Conservation (phyloP, 768 basidiomycete species). For the Coprinopsis marcescibilis region DNA sequence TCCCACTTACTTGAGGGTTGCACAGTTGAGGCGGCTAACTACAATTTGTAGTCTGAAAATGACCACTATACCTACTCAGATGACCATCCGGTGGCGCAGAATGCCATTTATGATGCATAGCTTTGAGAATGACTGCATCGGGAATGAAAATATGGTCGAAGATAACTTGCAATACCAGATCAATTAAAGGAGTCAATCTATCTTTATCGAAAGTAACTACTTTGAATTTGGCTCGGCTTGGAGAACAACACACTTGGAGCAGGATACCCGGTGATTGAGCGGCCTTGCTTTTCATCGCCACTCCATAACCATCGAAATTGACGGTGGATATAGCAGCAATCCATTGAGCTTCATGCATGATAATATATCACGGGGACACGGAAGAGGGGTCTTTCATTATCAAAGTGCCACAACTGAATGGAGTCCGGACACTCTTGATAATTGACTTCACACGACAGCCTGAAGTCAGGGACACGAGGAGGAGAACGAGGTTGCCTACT, state of each 20-base stretch:
- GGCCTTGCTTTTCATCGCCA: neutral
- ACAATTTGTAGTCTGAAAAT: neutral
- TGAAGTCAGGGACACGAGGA: too few relatives aligned
- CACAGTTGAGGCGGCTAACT: neutral
- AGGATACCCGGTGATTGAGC: neutral
- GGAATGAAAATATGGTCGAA: neutral
- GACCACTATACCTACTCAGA: neutral
- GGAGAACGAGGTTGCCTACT: too few relatives aligned
- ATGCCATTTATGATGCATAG: neutral
- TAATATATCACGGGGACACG: neutral
- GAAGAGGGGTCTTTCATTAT: too few relatives aligned
- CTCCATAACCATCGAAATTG: neutral
- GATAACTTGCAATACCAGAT: neutral
- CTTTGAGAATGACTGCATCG: neutral
- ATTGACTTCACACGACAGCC: too few relatives aligned
- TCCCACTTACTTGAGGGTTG: neutral
- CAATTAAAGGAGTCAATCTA: neutral
- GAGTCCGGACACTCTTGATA: too few relatives aligned
- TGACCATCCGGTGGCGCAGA: neutral
- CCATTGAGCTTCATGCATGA: neutral
- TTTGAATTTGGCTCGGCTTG: too few relatives aligned
- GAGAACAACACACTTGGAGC: neutral
- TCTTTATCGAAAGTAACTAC: neutral
- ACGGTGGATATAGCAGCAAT: neutral
- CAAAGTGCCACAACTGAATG: too few relatives aligned